Percentiles rank a stretch among this genome's conserved stretches.
Evolutionary conservation across 208 protist species (phyloP).

Genomic region (Acanthamoeba healyi): DNA sequence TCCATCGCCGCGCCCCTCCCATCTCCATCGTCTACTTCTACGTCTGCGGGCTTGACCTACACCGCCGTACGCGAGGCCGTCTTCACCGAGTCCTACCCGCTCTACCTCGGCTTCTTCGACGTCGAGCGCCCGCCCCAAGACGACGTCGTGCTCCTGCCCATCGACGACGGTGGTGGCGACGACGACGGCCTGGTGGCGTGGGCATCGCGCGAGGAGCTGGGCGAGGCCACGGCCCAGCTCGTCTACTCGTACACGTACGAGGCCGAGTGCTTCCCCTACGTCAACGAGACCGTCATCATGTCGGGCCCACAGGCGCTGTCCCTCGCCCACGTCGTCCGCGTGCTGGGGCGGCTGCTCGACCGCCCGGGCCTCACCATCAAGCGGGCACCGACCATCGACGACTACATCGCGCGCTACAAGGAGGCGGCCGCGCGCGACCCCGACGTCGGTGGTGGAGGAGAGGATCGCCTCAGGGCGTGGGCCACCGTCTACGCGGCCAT

Average conservation of each 20-base stretch:
- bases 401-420: neutral
- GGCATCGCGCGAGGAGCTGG: neutral
- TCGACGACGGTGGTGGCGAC: no score
- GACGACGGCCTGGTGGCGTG: neutral
- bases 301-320: neutral
- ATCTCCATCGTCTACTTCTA: no score
- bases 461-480: neutral
- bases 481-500: conserved; percentile 34
- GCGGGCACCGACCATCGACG: neutral
- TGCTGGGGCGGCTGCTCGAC: neutral
- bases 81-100: conserved; percentile 6
- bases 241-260: neutral
- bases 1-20: no score
- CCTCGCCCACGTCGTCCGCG: neutral
- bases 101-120: conserved; percentile 38
- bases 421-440: neutral
- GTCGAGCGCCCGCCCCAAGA: neutral
- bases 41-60: neutral
- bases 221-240: conserved; percentile 10
- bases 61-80: neutral
- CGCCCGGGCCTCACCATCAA: neutral
- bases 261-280: neutral
- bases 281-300: neutral
- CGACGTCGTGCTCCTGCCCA: neutral
- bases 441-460: no score